phyloP scores from a whole-genome alignment of 2,329 filamentous ascomycete genomes.

The Byssochlamys sp. region DNA sequence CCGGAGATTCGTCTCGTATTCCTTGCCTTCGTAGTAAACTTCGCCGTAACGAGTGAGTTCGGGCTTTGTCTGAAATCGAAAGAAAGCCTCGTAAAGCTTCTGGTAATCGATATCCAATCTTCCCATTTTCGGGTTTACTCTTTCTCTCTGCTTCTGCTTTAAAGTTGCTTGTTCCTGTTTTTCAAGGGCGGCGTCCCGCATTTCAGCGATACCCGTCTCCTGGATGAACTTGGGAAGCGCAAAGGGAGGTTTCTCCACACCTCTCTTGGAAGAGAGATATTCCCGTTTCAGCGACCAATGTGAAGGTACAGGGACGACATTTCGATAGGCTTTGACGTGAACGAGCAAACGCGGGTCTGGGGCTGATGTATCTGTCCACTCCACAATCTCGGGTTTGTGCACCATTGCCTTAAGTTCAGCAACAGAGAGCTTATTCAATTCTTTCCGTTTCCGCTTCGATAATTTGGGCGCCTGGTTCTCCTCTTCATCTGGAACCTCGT shows the following conservation, averaged over 20 bases:
- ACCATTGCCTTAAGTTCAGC: slow-evolving; percentile 91
- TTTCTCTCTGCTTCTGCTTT: slow-evolving; percentile 89
- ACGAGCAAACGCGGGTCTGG: slow-evolving; percentile 80
- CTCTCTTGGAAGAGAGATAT: slow-evolving; percentile 91
- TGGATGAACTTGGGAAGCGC: slow-evolving; percentile 90
- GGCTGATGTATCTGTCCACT: slow-evolving; percentile 93
- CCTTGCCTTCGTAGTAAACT: slow-evolving; percentile 99
- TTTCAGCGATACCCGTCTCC: slow-evolving; percentile 93
- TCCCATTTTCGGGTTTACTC: slow-evolving; percentile 90
- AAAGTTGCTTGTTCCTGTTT: slow-evolving; percentile 86
- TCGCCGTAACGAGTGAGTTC: slow-evolving; percentile 89
- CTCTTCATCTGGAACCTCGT: slow-evolving; percentile 73
- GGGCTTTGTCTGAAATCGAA: slow-evolving; percentile 93
- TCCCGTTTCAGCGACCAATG: slow-evolving; percentile 97
- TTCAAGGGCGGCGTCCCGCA: slow-evolving; percentile 91
- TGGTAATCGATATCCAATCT: slow-evolving; percentile 97
- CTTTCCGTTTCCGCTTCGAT: slow-evolving; percentile 91
- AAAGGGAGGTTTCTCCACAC: slow-evolving; percentile 91
- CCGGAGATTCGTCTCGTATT: slow-evolving; percentile 87
- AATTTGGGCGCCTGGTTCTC: slow-evolving; percentile 56
- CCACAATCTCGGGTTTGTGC: slow-evolving; percentile 81
- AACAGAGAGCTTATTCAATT: slow-evolving; percentile 82
- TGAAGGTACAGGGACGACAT: slow-evolving; percentile 83
- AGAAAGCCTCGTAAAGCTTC: slow-evolving; percentile 96
- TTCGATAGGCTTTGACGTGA: slow-evolving; percentile 88